Base-by-base conservation (phyloP, 208 protist species). In the Trypanosoma rangeli region DNA sequence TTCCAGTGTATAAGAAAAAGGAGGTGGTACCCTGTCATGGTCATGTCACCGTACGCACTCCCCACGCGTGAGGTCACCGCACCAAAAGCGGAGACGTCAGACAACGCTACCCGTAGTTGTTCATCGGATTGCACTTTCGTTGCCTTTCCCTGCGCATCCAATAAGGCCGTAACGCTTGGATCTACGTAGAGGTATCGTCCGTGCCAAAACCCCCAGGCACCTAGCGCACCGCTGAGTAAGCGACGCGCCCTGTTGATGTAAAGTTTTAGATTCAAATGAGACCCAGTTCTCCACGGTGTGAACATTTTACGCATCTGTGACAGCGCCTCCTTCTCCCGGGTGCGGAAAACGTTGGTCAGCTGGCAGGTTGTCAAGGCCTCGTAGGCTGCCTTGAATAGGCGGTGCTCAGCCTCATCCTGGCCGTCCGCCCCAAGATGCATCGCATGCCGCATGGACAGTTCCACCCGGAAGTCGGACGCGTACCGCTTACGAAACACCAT, bases 1-100 rank as follows among this genome's bases (percentile, higher is more conserved):
- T 95, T 93, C 85, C 85, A 95, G 13, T 83, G 73, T 50, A 78
- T 64, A 22, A 93, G 64, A 57, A 90, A 90, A 29, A 91, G 72
- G 18, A 89, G 85, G 61, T 84, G 83, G 65, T 93, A 64, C 26
- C 90, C 90, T 10, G 80, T 87, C 37, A 90, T 71, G 56, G 72
- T 68, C n/a, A 67, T 37, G 73, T 86, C 83, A 20, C 82, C 84
- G 55, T 88, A 83, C 4, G 89, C 55, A 69, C 87, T 84, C 52
- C 86, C 89, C 1, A 84, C 87, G 54, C 89, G 85, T 26, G 89
- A 92, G 62, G 80, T 78, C 29, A 92, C 62, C 24, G 78, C 58
- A 7, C 79, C 81, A 56, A 85, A 52, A 35, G 78, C 86, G 28
- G 73, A 79, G 24, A 80, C 80, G 15, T 64, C 22, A 56, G 68